Conservation (phyloP, 192 early-diverging fungal species). For the Jimgerdemannia lactiflua region DNA sequence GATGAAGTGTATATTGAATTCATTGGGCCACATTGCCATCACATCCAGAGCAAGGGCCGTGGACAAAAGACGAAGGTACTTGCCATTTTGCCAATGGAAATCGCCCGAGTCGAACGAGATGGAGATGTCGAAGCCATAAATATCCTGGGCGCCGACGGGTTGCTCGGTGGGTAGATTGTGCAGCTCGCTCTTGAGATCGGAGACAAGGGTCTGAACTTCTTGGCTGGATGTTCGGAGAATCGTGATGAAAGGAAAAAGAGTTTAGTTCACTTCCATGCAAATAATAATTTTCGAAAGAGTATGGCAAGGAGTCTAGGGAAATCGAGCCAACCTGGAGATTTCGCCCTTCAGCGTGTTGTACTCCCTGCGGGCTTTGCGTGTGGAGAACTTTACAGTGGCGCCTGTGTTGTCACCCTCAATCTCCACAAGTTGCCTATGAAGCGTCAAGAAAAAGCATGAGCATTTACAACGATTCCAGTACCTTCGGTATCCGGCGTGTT, state of each 20-base stretch:
- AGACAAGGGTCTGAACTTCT: slow-evolving; percentile 11
- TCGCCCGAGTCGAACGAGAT: slow-evolving; percentile 24
- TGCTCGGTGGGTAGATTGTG: slow-evolving; percentile 19
- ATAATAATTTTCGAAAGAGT: slow-evolving; percentile 7
- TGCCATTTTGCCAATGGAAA: slow-evolving; percentile 38
- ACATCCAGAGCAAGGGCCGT: background rate
- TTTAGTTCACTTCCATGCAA: no score
- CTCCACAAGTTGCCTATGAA: slow-evolving; percentile 25
- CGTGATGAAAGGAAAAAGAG: no score
- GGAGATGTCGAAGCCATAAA: slow-evolving; percentile 30
- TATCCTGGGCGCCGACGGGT: slow-evolving; percentile 31
- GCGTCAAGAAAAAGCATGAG: background rate
- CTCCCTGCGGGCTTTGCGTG: slow-evolving; percentile 6
- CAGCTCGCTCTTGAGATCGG: slow-evolving; percentile 7
- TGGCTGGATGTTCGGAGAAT: slow-evolving; percentile 4
- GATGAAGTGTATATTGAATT: no score
- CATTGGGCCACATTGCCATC: no score
- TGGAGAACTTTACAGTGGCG: slow-evolving; percentile 18
- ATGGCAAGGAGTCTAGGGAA: no score
- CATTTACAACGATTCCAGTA: background rate
- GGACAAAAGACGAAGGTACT: background rate
- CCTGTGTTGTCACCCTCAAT: slow-evolving; percentile 25
- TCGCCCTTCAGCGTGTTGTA: slow-evolving; percentile 19
- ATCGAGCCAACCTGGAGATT: slow-evolving; percentile 11
- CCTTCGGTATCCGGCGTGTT: no score